Evolutionary conservation across 2,329 filamentous ascomycete genomes (phyloP).

Genomic region (Akanthomyces muscarius): DNA sequence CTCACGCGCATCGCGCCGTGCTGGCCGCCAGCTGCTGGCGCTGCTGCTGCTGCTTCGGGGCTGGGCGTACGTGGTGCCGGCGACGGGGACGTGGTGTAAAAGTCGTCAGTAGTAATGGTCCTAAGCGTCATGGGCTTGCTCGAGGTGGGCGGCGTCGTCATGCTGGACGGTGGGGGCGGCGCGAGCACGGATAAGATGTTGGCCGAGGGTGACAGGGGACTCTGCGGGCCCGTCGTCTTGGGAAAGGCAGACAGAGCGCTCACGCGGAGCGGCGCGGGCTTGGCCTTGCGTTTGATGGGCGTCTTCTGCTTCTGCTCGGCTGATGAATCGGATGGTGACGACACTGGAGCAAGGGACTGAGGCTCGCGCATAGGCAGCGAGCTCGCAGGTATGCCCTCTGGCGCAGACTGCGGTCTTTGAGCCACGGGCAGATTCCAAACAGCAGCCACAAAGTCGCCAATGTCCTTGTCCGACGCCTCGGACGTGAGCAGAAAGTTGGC

Average conservation of each 20-base stretch:
- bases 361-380: too few relatives aligned
- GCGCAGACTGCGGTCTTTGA: too few relatives aligned
- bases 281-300: not conserved
- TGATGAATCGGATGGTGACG: too few relatives aligned
- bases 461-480: constrained; percentile 50
- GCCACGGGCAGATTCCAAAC: constrained; percentile 41
- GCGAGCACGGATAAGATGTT: constrained; percentile 12
- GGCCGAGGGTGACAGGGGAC: constrained; percentile 3
- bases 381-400: too few relatives aligned
- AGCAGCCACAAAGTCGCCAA: constrained; percentile 49
- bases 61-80: not conserved
- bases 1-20: not conserved
- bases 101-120: not conserved
- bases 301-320: not conserved
- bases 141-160: not conserved
- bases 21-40: not conserved
- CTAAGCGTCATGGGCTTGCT: not conserved
- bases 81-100: not conserved
- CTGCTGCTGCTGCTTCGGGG: not conserved
- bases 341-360: too few relatives aligned
- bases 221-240: constrained; percentile 11
- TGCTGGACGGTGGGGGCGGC: not conserved
- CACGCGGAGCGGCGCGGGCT: constrained; percentile 8
- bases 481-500: constrained; percentile 56
- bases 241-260: constrained; percentile 9